Evolutionary conservation across 208 protist genomes (phyloP), one percentile per base, ranked within the genome.

Genomic region (Wallacemonas rigidus): DNA sequence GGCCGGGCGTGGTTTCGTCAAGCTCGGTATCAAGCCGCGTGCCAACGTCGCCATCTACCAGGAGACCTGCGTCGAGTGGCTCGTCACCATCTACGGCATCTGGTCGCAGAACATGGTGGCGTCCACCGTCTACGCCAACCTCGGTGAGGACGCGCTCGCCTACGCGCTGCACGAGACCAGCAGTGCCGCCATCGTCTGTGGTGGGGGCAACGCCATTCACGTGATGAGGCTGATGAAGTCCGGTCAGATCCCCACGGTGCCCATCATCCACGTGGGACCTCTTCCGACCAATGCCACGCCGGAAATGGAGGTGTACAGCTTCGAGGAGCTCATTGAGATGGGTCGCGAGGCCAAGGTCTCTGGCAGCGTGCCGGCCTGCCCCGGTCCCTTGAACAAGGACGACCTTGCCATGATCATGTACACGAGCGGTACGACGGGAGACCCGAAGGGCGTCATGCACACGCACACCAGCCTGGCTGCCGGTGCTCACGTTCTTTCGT

Each of bases 91-190:
- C 39, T 87, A 83, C 60, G 82, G 78, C 40, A 74, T 80, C 26
- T 85, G 78, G 79, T 69, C 72, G 2, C 78, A 83, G 64, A 44
- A 43, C 43, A 76, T 84, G 64, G 65, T 76, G 41, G 75, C 56
- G 35, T 64, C 63, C 11, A 95, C 90, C 11, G 87, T 86, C 44
- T 94, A 94, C 76, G 73, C 89, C 14, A 94, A 89, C 72, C 82
- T 92, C 40, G 91, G 87, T 53, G 77, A 92, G 55, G 83, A 88
- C 39, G 79, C 87, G 14, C 72, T 96, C 15, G 69, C 56, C 40
- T 85, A 87, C 67, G 89, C 88, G 2, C 54, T 93, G 7, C 8
- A 64, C 9, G 79, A 93, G 68, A 87, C 80, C 14, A 11, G 70
- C n/a, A 75, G 85, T 14, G 41, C 45, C 6, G 89, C 80, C 2